Base-by-base conservation (phyloP, 2,329 filamentous ascomycete genomes). In the Talaromyces pinophilus region DNA sequence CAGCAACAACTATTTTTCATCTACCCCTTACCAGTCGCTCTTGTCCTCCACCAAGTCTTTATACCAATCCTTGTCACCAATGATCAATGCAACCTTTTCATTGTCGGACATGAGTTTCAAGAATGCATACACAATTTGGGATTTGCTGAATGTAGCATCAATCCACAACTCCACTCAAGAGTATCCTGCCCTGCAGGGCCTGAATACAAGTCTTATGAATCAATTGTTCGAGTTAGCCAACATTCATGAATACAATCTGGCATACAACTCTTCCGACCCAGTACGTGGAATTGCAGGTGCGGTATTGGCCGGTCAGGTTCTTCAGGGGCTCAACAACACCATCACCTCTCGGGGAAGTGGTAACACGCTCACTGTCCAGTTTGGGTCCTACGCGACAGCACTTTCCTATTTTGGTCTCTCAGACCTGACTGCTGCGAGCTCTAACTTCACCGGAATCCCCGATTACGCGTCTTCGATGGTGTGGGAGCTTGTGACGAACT, bases 391-490 rank as follows among this genome's bases (percentile, higher is more conserved):
- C 76, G 86, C 79, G 4, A 84, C 83, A 28, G 88, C 88, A 75
- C 73, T 85, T 50, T 86, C 85, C 2, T 88, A 87, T 79, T 88
- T 89, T 74, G 86, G 86, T 30, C 82, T 89, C 17, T 79, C 84
- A 1, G 79, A 85, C 66, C 77, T 89, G 63, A 75, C 81, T 6
- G 65, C 71, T 35, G 83, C 80, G 1, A 86, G 83, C 66, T 70
- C 79, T 0, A 81, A 91, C 75, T 96, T 97, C 81, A 88, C 81
- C 67, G 91, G 91, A 64, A 82, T 97, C 15, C 88, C 90, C 19
- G 89, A 92, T 80, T 97, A 96, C 73, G 92, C 92, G 5, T 90
- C 89, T 3, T 87, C 87, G 69, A 92, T 96, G 86, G 84, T 83
- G 5, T 93, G 96, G 76, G 93, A 97, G 82, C 85, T 84, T 28